phyloP scores from a whole-genome alignment of 2,329 filamentous ascomycete genomes.

The Neonectria neomacrospora region DNA sequence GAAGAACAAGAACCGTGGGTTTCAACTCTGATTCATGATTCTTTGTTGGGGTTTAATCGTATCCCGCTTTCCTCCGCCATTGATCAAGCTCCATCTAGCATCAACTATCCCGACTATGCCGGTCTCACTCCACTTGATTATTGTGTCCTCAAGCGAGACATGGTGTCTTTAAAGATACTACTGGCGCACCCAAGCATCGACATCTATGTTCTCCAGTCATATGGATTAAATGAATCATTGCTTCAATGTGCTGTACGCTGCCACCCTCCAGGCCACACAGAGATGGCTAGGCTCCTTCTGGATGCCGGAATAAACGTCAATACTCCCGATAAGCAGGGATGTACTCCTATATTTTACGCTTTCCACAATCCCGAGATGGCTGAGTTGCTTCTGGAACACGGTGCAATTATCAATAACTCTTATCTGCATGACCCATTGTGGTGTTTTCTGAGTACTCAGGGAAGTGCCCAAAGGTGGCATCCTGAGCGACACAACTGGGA shows the following conservation, averaged over 20 bases:
- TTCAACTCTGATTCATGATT: background rate
- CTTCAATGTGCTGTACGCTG: background rate
- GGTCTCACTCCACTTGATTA: background rate
- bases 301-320: background rate
- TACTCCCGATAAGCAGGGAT: background rate
- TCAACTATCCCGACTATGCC: background rate
- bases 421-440: background rate
- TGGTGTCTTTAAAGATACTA: background rate
- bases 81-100: background rate
- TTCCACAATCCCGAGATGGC: background rate
- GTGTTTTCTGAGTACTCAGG: background rate
- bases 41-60: background rate
- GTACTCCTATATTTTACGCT: background rate
- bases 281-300: background rate
- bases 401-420: background rate
- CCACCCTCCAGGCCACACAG: background rate
- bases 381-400: background rate
- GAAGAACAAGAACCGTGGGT: background rate
- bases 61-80: background rate
- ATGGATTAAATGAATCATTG: background rate
- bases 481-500: background rate
- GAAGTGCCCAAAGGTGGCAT: background rate
- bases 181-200: background rate
- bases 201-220: background rate
- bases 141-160: background rate